Evolutionary conservation across 2,329 filamentous ascomycete species (phyloP), one percentile per base, ranked within the genome.

Genomic region (Sporothrix schenckii): DNA sequence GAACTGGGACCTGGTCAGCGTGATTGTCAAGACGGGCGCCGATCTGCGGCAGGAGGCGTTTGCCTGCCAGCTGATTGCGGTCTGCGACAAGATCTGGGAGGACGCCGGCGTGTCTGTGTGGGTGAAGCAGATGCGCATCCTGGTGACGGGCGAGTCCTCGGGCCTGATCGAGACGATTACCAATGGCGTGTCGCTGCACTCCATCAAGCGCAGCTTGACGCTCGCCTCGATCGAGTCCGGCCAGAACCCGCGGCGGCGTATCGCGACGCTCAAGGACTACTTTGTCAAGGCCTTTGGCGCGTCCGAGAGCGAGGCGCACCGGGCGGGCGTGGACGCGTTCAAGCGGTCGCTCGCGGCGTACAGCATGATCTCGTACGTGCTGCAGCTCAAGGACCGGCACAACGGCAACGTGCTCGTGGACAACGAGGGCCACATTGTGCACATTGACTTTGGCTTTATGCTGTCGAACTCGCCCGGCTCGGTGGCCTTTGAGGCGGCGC

Each of bases 361-460:
- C 80, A 94, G 91, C 80, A 89, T 94, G 74, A 92, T 95, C 72
- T 92, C 89, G 70, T 95, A 95, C 77, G 83, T 95, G 66, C 83
- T 95, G 69, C 92, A 95, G 79, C 87, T 95, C 72, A 95, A 95
- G 78, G 92, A 95, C 77, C 86, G 92, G 14, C 92, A 95, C 78
- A 95, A 95, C 77, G 92, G 92, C 69, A 95, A 95, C 76, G 91
- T 95, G 16, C 85, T 95, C 72, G 91, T 95, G 76, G 92, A 94
- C 79, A 93, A 91, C 76, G 90, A 92, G 78, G 92, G 92, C 11
- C 92, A 95, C 77, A 93, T 94, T 70, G 89, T 95, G 72, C 92
- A 95, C 77, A 95, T 95, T 72, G 92, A 95, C 79, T 95, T 95
- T 79, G 92, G 92, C 69, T 95, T 95, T 78, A 94, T 95, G 91